Evolutionary conservation across 1,284 basidiomycete species (phyloP).

Genomic region (Ceratobasidium theobromae): DNA sequence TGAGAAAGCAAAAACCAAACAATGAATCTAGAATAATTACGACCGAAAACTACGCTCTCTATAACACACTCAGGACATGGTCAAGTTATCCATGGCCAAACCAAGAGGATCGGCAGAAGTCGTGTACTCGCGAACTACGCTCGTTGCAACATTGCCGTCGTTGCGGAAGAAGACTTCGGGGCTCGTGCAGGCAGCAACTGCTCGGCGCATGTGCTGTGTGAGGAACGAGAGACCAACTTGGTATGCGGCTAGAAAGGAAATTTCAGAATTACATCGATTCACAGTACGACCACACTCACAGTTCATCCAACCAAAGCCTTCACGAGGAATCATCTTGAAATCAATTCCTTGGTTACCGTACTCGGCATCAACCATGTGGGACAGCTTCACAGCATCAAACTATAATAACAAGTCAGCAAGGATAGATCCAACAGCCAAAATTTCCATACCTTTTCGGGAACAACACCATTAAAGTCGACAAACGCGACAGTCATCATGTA

Average conservation of each 20-base stretch:
- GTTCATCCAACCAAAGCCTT: slow-evolving; percentile 98
- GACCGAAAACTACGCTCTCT: not conserved
- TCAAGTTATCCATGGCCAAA: slow-evolving; percentile 61
- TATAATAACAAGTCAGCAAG: slow-evolving; percentile 40
- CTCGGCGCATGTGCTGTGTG: slow-evolving; percentile 90
- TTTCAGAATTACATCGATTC: not conserved
- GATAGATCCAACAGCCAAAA: not conserved
- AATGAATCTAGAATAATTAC: slow-evolving; percentile 28
- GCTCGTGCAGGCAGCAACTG: slow-evolving; percentile 88
- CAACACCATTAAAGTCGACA: slow-evolving; percentile 95
- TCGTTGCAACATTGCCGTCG: slow-evolving; percentile 12
- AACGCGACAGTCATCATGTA: slow-evolving; percentile 97
- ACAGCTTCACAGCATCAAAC: slow-evolving; percentile 95
- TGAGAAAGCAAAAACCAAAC: not conserved
- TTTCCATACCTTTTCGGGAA: slow-evolving; percentile 81
- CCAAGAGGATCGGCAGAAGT: slow-evolving; percentile 61
- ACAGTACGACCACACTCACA: slow-evolving; percentile 49
- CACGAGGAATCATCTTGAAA: slow-evolving; percentile 93
- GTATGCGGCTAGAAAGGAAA: slow-evolving; percentile 67
- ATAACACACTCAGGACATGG: slow-evolving; percentile 2
- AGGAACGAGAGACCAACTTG: slow-evolving; percentile 95
- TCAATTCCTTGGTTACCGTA: slow-evolving; percentile 98
- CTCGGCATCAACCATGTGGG: slow-evolving; percentile 95
- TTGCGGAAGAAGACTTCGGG: slow-evolving; percentile 80
- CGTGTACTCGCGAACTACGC: slow-evolving; percentile 38